A percentile compares a stretch with the other conserved stretches of the same genome.
These are phyloP conservation scores for Daldinia eschscholtzii DNA, from an alignment of 2,329 filamentous ascomycete species.

Conservation along the genomic window DNA sequence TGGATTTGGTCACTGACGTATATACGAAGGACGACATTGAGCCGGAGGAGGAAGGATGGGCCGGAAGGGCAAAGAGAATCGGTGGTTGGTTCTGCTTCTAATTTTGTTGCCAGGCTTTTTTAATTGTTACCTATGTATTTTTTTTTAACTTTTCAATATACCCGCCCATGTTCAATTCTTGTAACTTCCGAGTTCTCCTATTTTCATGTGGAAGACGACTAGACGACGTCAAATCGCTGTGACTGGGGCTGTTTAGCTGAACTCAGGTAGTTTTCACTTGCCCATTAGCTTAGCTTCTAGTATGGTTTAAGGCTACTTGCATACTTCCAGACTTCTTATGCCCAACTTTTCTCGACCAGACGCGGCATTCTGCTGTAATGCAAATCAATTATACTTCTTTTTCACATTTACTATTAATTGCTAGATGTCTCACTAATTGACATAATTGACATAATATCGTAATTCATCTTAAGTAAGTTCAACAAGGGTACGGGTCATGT, in stretches of 20 bases:
- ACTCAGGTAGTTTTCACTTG: no score
- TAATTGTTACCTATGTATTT: conserved; percentile 3
- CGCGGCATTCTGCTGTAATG: background rate
- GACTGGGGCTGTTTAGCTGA: background rate
- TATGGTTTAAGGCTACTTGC: no score
- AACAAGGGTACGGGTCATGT: conserved; percentile 2
- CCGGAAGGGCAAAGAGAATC: conserved; percentile 45
- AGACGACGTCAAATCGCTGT: background rate
- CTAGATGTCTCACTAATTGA: background rate
- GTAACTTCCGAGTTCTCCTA: background rate
- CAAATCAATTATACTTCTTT: background rate
- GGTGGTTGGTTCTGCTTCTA: conserved; percentile 44
- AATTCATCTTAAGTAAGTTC: background rate
- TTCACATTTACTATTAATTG: background rate
- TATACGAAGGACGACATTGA: conserved; percentile 48
- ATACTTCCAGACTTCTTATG: no score
- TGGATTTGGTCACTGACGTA: conserved; percentile 66
- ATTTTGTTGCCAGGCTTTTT: background rate
- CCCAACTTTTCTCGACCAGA: background rate
- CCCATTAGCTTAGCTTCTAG: no score
- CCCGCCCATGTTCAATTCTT: conserved; percentile 1
- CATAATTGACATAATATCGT: background rate
- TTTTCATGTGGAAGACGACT: background rate
- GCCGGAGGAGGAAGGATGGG: conserved; percentile 48
- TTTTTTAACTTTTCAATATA: conserved; percentile 12